Percentiles rank a stretch among this genome's conserved stretches.
Conservation (phyloP, 139 green algal genomes). For the Chlamydomonas incerta region DNA sequence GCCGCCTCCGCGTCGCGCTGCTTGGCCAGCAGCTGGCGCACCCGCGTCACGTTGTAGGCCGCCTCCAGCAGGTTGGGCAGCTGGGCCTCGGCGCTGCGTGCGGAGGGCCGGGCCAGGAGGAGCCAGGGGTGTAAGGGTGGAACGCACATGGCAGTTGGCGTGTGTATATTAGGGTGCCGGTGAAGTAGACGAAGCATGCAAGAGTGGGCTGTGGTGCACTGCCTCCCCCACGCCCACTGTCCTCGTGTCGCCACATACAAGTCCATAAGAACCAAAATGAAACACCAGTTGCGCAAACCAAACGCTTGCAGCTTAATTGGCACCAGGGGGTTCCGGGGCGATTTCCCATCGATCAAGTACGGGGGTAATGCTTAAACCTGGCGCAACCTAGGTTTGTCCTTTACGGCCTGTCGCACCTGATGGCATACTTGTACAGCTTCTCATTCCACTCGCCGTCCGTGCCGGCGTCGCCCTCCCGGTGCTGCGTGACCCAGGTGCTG, state of each 20-base stretch:
- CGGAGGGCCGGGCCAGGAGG: neutral
- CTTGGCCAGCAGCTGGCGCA: slow-evolving; percentile 25
- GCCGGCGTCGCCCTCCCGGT: slow-evolving; percentile 56
- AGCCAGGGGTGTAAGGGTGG: neutral
- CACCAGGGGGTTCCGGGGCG: too few relatives aligned
- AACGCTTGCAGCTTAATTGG: too few relatives aligned
- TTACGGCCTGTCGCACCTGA: slow-evolving; percentile 51
- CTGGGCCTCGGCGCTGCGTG: neutral
- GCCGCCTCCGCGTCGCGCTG: slow-evolving; percentile 12
- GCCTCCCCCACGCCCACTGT: too few relatives aligned
- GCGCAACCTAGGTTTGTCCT: too few relatives aligned
- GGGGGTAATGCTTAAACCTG: neutral
- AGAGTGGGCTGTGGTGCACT: too few relatives aligned
- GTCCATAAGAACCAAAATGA: too few relatives aligned
- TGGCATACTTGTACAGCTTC: slow-evolving; percentile 70
- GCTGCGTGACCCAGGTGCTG: slow-evolving; percentile 58
- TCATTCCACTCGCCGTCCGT: slow-evolving; percentile 75
- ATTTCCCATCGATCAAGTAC: too few relatives aligned
- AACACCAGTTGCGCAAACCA: too few relatives aligned
- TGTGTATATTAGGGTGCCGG: too few relatives aligned
- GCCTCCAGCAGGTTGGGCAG: slow-evolving; percentile 40
- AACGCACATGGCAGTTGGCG: neutral
- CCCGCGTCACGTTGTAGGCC: slow-evolving; percentile 24
- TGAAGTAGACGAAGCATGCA: too few relatives aligned
- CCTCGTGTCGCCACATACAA: too few relatives aligned